Evolutionary conservation across 495 filamentous ascomycete species (phyloP).

Genomic region (Trichoderma virens): DNA sequence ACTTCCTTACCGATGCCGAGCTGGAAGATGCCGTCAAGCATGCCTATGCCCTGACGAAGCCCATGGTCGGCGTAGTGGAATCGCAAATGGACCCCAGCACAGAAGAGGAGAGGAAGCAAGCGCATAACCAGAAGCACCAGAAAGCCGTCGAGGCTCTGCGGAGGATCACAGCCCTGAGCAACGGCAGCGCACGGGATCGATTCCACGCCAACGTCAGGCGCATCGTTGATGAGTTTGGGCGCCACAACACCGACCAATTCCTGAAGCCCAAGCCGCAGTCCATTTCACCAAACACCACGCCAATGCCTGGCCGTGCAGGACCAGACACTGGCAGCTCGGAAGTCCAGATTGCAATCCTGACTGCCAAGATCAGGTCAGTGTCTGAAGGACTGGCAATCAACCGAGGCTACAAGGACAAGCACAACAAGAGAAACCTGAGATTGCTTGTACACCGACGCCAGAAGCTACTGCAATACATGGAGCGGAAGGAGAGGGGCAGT

Average conservation of each 20-base stretch:
- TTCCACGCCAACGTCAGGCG: slow-evolving; percentile 71
- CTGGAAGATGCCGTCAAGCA: slow-evolving; percentile 54
- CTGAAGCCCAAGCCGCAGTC: slow-evolving; percentile 49
- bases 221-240: slow-evolving; percentile 81
- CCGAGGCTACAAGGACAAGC: slow-evolving; percentile 64
- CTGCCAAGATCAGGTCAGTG: slow-evolving; percentile 81
- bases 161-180: slow-evolving; percentile 66
- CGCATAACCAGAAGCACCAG: slow-evolving; percentile 38
- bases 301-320: slow-evolving; percentile 64
- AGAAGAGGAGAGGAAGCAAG: slow-evolving; percentile 27
- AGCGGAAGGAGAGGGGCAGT: slow-evolving; percentile 83
- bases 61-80: slow-evolving; percentile 30
- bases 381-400: slow-evolving; percentile 51
- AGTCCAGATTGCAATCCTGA: slow-evolving; percentile 96
- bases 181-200: slow-evolving; percentile 67
- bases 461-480: slow-evolving; percentile 77
- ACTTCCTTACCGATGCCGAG: slow-evolving; percentile 60
- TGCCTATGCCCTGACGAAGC: slow-evolving; percentile 55
- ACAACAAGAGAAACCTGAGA: slow-evolving; percentile 85
- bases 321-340: slow-evolving; percentile 89
- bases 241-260: slow-evolving; percentile 74
- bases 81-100: slow-evolving; percentile 37
- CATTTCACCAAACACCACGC: slow-evolving; percentile 27
- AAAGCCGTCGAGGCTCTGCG: slow-evolving; percentile 58
- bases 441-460: slow-evolving; percentile 82